These are phyloP conservation scores for Pseudopithomyces chartarum DNA, from an alignment of 2,329 filamentous ascomycete genomes.

Conservation along the genomic window DNA sequence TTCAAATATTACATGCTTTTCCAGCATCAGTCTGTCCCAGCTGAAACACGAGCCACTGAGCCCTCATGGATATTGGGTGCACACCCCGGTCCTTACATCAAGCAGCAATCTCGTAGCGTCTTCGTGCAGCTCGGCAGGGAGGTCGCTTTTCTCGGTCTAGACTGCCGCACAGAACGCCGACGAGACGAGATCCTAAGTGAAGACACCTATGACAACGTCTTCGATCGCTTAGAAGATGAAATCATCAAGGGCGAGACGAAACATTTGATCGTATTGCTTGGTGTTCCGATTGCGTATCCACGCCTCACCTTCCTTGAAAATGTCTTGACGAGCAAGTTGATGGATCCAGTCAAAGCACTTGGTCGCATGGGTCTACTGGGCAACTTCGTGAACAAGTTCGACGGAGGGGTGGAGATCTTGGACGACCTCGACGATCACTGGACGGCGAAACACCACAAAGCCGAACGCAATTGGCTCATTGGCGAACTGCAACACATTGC, in stretches of 20 bases:
- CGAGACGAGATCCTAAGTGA: slow-evolving; percentile 79
- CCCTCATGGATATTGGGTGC: slow-evolving; percentile 89
- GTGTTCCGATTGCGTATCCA: slow-evolving; percentile 64
- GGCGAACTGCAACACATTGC: slow-evolving; percentile 93
- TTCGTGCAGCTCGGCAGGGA: slow-evolving; percentile 83
- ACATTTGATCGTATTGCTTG: slow-evolving; percentile 85
- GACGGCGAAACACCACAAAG: slow-evolving; percentile 94
- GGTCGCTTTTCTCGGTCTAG: slow-evolving; percentile 82
- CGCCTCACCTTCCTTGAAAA: slow-evolving; percentile 65
- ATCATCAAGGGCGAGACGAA: slow-evolving; percentile 83
- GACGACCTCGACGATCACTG: slow-evolving; percentile 96
- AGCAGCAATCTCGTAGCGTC: slow-evolving; percentile 80
- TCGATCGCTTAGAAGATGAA: slow-evolving; percentile 81
- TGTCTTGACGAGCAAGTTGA: slow-evolving; percentile 77
- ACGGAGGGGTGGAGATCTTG: slow-evolving; percentile 87
- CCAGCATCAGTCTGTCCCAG: slow-evolving; percentile 86
- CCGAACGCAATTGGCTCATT: slow-evolving; percentile 83
- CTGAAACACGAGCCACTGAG: slow-evolving; percentile 81
- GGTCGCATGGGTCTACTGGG: slow-evolving; percentile 82
- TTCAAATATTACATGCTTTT: slow-evolving; percentile 99
- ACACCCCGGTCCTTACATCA: slow-evolving; percentile 85
- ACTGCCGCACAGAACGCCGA: slow-evolving; percentile 89
- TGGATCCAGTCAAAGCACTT: slow-evolving; percentile 88
- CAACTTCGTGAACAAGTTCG: slow-evolving; percentile 82
- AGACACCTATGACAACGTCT: slow-evolving; percentile 82